Evolutionary conservation across 495 filamentous ascomycete genomes (phyloP).

Genomic region (Penicillium salamii): DNA sequence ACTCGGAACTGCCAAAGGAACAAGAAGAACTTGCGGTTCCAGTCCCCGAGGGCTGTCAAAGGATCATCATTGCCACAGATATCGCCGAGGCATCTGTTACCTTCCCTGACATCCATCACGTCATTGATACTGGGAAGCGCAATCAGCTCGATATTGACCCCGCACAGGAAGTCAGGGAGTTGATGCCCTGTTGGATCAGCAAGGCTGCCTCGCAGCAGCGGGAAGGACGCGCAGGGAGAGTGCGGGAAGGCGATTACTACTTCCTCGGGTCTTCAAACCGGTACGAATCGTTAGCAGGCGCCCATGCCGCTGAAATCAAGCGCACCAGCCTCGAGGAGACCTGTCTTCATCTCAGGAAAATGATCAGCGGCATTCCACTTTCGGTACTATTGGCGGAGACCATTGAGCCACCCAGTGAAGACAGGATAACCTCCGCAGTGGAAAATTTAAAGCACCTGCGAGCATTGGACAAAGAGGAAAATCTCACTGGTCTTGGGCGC

Average conservation of each 20-base stretch:
- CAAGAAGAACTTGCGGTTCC: slow-evolving; percentile 44
- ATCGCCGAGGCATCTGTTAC: slow-evolving; percentile 62
- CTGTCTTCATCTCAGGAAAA: slow-evolving; percentile 16
- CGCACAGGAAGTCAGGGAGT: slow-evolving; percentile 37
- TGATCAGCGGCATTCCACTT: slow-evolving; percentile 21
- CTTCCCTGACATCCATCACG: slow-evolving; percentile 56
- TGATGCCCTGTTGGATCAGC: slow-evolving; percentile 52
- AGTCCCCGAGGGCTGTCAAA: slow-evolving; percentile 48
- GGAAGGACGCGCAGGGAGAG: slow-evolving; percentile 57
- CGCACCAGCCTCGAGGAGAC: slow-evolving; percentile 11
- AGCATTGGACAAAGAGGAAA: slow-evolving; percentile 49
- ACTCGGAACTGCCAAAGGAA: slow-evolving; percentile 46
- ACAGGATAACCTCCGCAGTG: slow-evolving; percentile 44
- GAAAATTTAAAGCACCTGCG: slow-evolving; percentile 41
- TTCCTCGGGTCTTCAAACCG: slow-evolving; percentile 51
- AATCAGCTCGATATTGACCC: slow-evolving; percentile 52
- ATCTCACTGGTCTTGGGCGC: slow-evolving; percentile 51
- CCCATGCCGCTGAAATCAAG: slow-evolving; percentile 41
- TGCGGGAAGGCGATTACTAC: slow-evolving; percentile 57
- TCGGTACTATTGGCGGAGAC: slow-evolving; percentile 46
- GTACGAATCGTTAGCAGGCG: slow-evolving; percentile 44
- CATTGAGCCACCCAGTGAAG: slow-evolving; percentile 50
- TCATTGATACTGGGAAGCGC: slow-evolving; percentile 55
- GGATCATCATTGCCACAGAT: slow-evolving; percentile 58
- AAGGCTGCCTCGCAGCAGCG: slow-evolving; percentile 55